Percentiles rank a stretch among this genome's conserved stretches.
phyloP scores from a whole-genome alignment of 2,329 filamentous ascomycete species.

The Fusarium dimerum region DNA sequence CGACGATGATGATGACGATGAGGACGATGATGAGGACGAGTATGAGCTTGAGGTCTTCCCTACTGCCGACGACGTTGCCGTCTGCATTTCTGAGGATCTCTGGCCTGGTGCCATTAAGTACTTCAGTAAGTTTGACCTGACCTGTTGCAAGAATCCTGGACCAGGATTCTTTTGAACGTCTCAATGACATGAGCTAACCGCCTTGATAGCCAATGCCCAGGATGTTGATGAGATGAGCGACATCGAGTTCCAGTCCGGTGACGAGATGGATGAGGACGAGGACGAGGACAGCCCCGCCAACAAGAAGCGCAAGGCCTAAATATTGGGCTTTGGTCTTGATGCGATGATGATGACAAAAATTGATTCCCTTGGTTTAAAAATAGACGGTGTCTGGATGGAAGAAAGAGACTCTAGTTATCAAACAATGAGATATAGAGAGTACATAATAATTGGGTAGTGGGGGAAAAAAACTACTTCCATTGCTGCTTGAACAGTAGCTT shows the following conservation, averaged over 20 bases:
- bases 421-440: slow-evolving; percentile 9
- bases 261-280: slow-evolving; percentile 53
- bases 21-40: slow-evolving; percentile 62
- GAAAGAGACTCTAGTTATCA: slow-evolving; percentile 8
- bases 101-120: slow-evolving; percentile 88
- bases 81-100: slow-evolving; percentile 80
- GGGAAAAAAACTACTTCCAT: not conserved
- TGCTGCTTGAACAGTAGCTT: not conserved
- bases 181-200: slow-evolving; percentile 36
- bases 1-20: slow-evolving; percentile 50
- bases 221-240: slow-evolving; percentile 69
- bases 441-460: not conserved
- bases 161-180: not conserved
- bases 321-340: not conserved
- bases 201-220: slow-evolving; percentile 50
- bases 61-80: slow-evolving; percentile 80
- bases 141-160: not conserved
- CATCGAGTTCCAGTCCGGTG: slow-evolving; percentile 66
- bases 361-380: slow-evolving; percentile 19
- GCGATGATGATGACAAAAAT: slow-evolving; percentile 9
- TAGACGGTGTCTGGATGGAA: slow-evolving; percentile 20
- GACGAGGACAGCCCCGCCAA: slow-evolving; percentile 46
- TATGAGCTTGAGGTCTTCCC: slow-evolving; percentile 82
- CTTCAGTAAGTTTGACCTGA: slow-evolving; percentile 70
- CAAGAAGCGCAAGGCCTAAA: slow-evolving; percentile 47